Conservation (phyloP, 2,329 filamentous ascomycete genomes). For the Dryadomyces quercivorus region DNA sequence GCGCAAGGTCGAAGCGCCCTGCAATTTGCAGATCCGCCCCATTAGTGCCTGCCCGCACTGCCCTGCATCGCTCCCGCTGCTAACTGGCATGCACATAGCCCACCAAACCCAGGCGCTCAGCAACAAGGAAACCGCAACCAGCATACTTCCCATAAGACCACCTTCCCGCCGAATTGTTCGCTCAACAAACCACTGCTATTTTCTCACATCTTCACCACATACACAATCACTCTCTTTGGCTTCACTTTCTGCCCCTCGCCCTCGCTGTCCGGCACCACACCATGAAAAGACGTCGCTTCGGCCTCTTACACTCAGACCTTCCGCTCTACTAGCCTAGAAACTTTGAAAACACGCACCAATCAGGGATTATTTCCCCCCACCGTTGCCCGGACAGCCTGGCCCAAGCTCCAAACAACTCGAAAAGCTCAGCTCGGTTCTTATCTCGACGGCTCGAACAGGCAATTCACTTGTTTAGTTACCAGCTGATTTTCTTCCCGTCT, state of each 20-base stretch:
- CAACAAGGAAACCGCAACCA: neutral
- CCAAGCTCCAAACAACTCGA: conserved; percentile 10
- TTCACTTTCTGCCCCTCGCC: neutral
- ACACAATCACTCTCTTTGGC: neutral
- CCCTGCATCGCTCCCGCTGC: neutral
- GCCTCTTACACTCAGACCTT: neutral
- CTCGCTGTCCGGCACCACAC: neutral
- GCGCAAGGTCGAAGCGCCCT: neutral
- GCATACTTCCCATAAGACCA: neutral
- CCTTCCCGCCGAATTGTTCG: too few species aligned
- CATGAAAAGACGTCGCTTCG: neutral
- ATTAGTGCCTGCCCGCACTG: neutral
- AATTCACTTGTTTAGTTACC: neutral
- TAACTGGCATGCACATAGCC: neutral
- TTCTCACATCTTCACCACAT: neutral
- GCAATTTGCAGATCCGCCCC: neutral
- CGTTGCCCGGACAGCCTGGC: conserved; percentile 14
- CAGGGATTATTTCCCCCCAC: neutral
- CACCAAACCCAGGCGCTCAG: neutral
- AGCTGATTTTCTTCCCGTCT: neutral
- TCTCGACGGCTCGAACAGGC: conserved; percentile 4
- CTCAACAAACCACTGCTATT: neutral
- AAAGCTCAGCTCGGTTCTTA: neutral
- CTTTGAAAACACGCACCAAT: neutral
- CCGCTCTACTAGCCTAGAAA: neutral